Base-by-base conservation (phyloP, 805 yeast species). In the Zygotorulaspora florentina region DNA sequence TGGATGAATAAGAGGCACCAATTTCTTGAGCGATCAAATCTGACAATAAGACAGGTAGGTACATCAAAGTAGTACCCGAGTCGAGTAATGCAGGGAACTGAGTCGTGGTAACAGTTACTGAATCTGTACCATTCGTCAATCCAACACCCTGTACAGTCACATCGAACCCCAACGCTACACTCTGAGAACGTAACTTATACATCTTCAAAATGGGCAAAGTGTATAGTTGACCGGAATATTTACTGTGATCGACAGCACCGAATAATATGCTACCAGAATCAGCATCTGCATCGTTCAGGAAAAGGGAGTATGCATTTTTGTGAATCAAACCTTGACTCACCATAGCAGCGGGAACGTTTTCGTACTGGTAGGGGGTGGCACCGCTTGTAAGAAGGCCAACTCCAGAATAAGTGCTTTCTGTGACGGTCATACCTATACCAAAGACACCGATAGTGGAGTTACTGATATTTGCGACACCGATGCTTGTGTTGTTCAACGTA, bases 381-480 rank as follows among this genome's bases (percentile, higher is more conserved):
- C 47, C 40, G 10, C 33, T 18, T 10, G 53, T 13, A 3, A 47
- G 35, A 2, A 58, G 50, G 2, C 46, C 35, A 6, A 55, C 39
- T 17, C 69, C 69, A 1, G 74, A 58, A 49, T 70, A 69, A 1
- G 91, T 84, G 3, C 78, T 71, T 64, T 89, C 96, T 44, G 85
- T 71, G 11, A 80, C 85, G 4, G 77, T 67, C 41, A 85, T 70
- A 9, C 93, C 91, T 51, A 86, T 78, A 23, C 90, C 89, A 35
- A 86, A 65, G 20, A 87, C 91, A 45, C 95, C 36, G 37, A 65
- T 65, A 8, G 79, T 63, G 3, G 90, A 80, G 50, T 80, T 78
- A 1, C 87, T 77, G 29, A 65, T 62, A 58, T 79, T 79, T 2
- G 86, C 95, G 18, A 88, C 79, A 1, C 95, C 96, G 62, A 89